Evolutionary conservation across 352 stramenopile species (phyloP).

Genomic region (Pythium vanterpoolii): DNA sequence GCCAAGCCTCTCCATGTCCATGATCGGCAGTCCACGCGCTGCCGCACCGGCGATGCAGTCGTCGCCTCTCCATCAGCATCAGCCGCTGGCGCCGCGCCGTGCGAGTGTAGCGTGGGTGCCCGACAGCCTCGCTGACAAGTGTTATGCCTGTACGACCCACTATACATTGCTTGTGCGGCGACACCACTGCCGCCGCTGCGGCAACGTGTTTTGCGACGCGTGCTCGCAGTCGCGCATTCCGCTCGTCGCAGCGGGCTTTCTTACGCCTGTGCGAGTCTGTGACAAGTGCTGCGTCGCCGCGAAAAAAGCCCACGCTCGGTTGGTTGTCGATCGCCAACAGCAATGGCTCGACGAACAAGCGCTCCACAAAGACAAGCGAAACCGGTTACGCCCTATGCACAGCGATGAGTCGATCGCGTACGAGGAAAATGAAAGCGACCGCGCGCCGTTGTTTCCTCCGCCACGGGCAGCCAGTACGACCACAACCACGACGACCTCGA

Average conservation of each 20-base stretch:
- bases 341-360: constrained; percentile 16
- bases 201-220: constrained; percentile 88
- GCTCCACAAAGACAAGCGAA: neutral
- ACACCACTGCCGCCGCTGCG: constrained; percentile 87
- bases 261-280: constrained; percentile 75
- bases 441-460: neutral
- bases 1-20: constrained; percentile 9
- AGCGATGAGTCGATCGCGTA: constrained; percentile 20
- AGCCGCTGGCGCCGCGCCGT: constrained; percentile 31
- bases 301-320: constrained; percentile 62
- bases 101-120: constrained; percentile 76
- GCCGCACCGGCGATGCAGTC: constrained; percentile 8
- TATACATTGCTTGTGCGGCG: constrained; percentile 77
- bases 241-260: constrained; percentile 61
- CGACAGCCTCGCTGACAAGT: constrained; percentile 74
- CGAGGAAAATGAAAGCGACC: too few species aligned
- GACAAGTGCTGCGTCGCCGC: constrained; percentile 72
- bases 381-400: constrained; percentile 4
- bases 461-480: neutral
- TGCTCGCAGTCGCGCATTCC: constrained; percentile 83
- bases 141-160: constrained; percentile 58
- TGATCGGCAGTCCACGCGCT: constrained; percentile 4
- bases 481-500: neutral
- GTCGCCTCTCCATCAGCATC: constrained; percentile 24
- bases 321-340: constrained; percentile 60